Evolutionary conservation across 768 basidiomycete genomes (phyloP).

Genomic region (Boletus pseudo-olivaceus): DNA sequence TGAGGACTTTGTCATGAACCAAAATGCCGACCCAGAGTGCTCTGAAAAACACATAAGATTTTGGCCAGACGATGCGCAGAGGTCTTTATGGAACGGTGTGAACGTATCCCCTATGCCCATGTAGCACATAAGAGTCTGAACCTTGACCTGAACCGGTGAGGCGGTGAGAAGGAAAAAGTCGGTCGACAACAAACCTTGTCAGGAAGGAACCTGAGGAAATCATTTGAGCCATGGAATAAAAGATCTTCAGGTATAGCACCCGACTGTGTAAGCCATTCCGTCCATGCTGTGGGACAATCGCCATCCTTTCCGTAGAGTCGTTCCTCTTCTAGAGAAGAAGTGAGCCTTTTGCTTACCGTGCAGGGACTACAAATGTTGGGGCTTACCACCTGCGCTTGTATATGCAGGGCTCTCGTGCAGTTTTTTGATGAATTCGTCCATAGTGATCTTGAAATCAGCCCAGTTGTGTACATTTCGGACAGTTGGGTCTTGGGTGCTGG

Average conservation of each 20-base stretch:
- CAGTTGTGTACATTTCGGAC: constrained; percentile 64
- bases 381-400: constrained; percentile 39
- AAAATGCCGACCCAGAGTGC: constrained; percentile 67
- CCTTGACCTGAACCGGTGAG: constrained; percentile 42
- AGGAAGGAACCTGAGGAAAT: constrained; percentile 58
- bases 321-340: constrained; percentile 43
- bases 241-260: constrained; percentile 51
- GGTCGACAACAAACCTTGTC: constrained; percentile 39
- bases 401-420: constrained; percentile 37
- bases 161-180: background rate
- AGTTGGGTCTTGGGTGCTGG: constrained; percentile 42
- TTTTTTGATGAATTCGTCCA: constrained; percentile 51
- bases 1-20: constrained; percentile 78
- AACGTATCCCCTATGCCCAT: constrained; percentile 79
- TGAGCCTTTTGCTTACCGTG: background rate
- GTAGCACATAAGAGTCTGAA: constrained; percentile 86
- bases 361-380: background rate
- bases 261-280: constrained; percentile 49
- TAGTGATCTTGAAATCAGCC: constrained; percentile 47
- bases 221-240: constrained; percentile 49
- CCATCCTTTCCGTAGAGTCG: constrained; percentile 78
- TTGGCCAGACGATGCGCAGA: constrained; percentile 80
- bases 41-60: constrained; percentile 86
- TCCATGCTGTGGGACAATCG: constrained; percentile 64
- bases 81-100: constrained; percentile 83